Percentiles rank a stretch among this genome's conserved stretches.
phyloP scores from a whole-genome alignment of 441 rosid species.

The Euphorbia neoarborescens region DNA sequence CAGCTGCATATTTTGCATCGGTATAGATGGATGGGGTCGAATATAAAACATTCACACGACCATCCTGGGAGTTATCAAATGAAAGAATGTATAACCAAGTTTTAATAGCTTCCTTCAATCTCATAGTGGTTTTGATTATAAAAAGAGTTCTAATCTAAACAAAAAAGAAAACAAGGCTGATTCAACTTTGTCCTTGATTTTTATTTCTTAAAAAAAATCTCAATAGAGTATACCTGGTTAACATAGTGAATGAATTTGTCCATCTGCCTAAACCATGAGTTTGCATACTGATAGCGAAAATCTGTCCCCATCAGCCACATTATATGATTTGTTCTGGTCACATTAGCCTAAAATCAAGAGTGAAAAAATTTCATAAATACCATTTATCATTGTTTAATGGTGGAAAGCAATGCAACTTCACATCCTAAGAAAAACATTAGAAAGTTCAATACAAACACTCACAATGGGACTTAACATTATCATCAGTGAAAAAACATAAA shows the following conservation, averaged over 20 bases:
- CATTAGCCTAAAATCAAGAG: constrained; percentile 56
- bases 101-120: background rate
- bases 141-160: background rate
- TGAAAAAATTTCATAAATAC: background rate
- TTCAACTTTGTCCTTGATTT: background rate
- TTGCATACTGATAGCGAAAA: constrained; percentile 85
- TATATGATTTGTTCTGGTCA: constrained; percentile 71
- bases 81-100: constrained; percentile 8
- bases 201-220: background rate
- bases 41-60: constrained; percentile 82
- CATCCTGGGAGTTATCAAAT: constrained; percentile 49
- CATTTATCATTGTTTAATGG: constrained; percentile 5
- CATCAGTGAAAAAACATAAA: background rate
- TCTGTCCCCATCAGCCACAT: constrained; percentile 99
- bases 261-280: constrained; percentile 83
- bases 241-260: constrained; percentile 91
- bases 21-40: constrained; percentile 95
- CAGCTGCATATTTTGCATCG: constrained; percentile 71
- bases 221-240: constrained; percentile 45
- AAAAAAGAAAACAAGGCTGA: background rate
- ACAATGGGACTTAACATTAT: too few species aligned
- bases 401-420: background rate
- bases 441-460: background rate
- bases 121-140: background rate
- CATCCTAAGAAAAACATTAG: background rate